phyloP scores from a whole-genome alignment of 1,139 yeast genomes.

The Meyerozyma smithsonii region DNA sequence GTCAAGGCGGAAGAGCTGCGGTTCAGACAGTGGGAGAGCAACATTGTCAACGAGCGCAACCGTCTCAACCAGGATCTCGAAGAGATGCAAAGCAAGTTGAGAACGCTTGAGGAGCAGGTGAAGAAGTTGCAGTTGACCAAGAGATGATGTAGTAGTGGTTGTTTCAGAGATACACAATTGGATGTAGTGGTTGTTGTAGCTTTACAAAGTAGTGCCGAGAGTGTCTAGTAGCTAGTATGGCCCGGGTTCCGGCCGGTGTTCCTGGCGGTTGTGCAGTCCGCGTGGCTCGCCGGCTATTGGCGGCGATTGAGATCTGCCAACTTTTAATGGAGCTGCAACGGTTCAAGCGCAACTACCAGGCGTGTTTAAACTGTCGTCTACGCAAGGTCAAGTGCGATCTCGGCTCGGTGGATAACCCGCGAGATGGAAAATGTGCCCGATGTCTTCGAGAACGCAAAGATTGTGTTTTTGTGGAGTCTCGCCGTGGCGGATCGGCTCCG shows the following conservation, averaged over 20 bases:
- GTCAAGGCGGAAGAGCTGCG: conserved; percentile 96
- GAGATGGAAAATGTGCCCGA: conserved; percentile 79
- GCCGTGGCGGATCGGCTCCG: conserved; percentile 44
- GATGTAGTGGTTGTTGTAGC: background rate
- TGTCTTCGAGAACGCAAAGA: conserved; percentile 77
- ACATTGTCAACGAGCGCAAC: conserved; percentile 90
- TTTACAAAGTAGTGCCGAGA: no score
- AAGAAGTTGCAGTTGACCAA: conserved; percentile 57
- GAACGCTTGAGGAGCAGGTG: conserved; percentile 68
- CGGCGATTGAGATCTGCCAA: background rate
- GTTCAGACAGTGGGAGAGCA: conserved; percentile 97
- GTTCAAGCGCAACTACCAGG: conserved; percentile 66
- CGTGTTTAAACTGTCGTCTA: conserved; percentile 78
- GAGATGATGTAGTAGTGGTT: conserved; percentile 16
- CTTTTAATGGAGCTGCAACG: conserved; percentile 13
- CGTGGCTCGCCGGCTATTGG: conserved; percentile 3
- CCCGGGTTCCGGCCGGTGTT: no score
- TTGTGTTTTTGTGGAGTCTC: conserved; percentile 69
- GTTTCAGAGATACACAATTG: background rate
- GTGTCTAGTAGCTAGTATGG: no score
- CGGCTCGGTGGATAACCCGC: conserved; percentile 70
- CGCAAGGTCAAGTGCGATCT: conserved; percentile 83
- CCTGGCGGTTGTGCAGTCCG: no score
- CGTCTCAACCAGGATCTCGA: conserved; percentile 92
- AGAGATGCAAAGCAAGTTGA: conserved; percentile 72